Evolutionary conservation across 169 alveolate species (phyloP).

Genomic region (Besnoitia besnoiti): DNA sequence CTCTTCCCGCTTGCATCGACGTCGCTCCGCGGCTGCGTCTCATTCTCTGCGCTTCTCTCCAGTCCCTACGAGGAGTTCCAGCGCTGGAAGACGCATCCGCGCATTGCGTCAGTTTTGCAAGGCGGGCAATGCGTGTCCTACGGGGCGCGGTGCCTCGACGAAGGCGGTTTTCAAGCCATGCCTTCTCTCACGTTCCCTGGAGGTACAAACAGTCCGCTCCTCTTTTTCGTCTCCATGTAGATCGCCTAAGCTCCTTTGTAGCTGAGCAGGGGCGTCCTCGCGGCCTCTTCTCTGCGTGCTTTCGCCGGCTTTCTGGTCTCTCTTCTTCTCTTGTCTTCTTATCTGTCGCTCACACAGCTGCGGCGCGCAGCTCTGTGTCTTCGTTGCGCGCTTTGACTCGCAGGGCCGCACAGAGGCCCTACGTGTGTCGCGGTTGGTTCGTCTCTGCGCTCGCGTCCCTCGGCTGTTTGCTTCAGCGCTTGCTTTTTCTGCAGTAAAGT

Average conservation of each 20-base stretch:
- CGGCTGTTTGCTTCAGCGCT: background rate
- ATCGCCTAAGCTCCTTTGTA: background rate
- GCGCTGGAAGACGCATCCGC: constrained; percentile 81
- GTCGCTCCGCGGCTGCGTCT: too few relatives aligned
- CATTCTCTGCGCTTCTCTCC: background rate
- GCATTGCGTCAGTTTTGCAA: constrained; percentile 73
- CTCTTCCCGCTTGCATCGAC: too few relatives aligned
- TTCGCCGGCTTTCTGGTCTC: constrained; percentile 7
- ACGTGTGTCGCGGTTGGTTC: background rate
- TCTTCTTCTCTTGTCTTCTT: background rate
- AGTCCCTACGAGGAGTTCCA: constrained; percentile 87
- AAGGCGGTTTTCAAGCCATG: constrained; percentile 88
- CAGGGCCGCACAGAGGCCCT: too few relatives aligned
- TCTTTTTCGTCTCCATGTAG: background rate
- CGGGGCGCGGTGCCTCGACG: constrained; percentile 86
- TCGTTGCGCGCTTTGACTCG: too few relatives aligned
- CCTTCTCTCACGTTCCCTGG: constrained; percentile 90
- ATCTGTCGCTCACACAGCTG: too few relatives aligned
- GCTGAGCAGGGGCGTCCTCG: background rate
- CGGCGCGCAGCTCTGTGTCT: too few relatives aligned
- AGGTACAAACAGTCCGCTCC: constrained; percentile 45
- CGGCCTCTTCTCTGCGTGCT: background rate
- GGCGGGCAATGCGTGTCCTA: constrained; percentile 85
- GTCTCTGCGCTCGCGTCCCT: background rate
- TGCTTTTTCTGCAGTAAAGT: background rate